Conservation (phyloP, 2,329 filamentous ascomycete species). For the Cytospora chrysosperma region DNA sequence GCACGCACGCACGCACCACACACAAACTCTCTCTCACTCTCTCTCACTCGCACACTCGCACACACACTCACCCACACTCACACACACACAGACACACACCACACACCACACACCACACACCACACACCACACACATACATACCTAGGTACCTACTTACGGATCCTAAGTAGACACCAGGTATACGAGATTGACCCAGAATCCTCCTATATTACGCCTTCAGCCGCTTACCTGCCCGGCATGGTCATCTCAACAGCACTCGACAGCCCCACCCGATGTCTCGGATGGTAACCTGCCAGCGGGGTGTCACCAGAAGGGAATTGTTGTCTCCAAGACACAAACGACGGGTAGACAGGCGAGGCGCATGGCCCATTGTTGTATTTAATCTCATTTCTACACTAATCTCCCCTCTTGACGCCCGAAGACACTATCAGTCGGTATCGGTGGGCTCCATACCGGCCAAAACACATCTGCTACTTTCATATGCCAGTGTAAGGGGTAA, state of each 20-base stretch:
- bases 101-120: not conserved
- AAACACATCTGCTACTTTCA: too few relatives aligned
- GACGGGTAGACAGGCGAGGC: not conserved
- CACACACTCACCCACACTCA: not conserved
- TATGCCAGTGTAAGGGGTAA: too few relatives aligned
- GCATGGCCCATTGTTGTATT: not conserved
- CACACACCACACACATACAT: not conserved
- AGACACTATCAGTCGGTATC: too few relatives aligned
- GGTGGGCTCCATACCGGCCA: too few relatives aligned
- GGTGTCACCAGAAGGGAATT: not conserved
- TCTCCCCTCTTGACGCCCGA: not conserved
- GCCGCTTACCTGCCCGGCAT: not conserved
- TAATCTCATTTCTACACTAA: not conserved
- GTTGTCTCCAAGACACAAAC: not conserved
- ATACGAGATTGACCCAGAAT: not conserved
- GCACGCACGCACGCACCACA: not conserved
- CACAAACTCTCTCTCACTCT: not conserved
- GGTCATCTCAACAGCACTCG: not conserved
- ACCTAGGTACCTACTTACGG: not conserved
- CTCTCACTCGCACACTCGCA: not conserved
- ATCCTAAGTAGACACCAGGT: not conserved
- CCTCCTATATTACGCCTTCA: not conserved
- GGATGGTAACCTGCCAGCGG: slow-evolving; percentile 1
- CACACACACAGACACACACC: not conserved
- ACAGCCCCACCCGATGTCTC: slow-evolving; percentile 5